Base-by-base conservation (phyloP, 768 basidiomycete genomes). In the Lepiota venenata region DNA sequence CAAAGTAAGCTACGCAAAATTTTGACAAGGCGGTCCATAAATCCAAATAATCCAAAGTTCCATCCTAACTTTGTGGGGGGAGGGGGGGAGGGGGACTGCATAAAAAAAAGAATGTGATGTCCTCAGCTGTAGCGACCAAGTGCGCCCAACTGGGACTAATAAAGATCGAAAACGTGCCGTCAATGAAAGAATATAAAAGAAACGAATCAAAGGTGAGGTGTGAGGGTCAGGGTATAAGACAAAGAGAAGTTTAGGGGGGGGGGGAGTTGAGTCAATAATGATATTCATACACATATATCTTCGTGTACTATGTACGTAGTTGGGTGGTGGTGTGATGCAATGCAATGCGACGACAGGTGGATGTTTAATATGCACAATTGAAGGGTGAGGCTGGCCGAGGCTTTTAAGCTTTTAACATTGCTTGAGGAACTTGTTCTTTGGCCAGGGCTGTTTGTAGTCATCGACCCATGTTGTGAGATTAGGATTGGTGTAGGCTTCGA, bases 401-500 rank as follows among this genome's bases (percentile, higher is more conserved):
- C 12, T 35, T 35, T 27, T 18, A 9, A 35, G 7, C 32, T 6
- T 32, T 48, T 65, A 85, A 68, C 88, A 91, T 61, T 82, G 69
- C 27, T 75, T 80, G 16, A 85, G 64, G 61, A 84, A 78, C 10
- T 60, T 73, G 70, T 78, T 91, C 72, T 82, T 89, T 4, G 91
- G 91, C 63, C 81, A 83, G 9, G 81, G 64, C 65, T 91, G 85
- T 40, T 76, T 72, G 60, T 70, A 90, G 62, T 84, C 84, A 56
- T 72, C 74, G 37, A 59, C 69, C 89, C 90, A 91, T 18, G 88
- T 87, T 50, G 91, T 91, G 9, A 90, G 61, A 66, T 91, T 91
- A 16, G 85, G 77, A 61, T 96, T 92, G 43, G 76, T 82, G 68
- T 95, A 96, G n/a, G 89, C 88, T 48, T 84, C 82, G 22, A 80